Evolutionary conservation across 2,329 filamentous ascomycete species (phyloP), one percentile per base, ranked within the genome.

Genomic region (Lomentospora prolificans): DNA sequence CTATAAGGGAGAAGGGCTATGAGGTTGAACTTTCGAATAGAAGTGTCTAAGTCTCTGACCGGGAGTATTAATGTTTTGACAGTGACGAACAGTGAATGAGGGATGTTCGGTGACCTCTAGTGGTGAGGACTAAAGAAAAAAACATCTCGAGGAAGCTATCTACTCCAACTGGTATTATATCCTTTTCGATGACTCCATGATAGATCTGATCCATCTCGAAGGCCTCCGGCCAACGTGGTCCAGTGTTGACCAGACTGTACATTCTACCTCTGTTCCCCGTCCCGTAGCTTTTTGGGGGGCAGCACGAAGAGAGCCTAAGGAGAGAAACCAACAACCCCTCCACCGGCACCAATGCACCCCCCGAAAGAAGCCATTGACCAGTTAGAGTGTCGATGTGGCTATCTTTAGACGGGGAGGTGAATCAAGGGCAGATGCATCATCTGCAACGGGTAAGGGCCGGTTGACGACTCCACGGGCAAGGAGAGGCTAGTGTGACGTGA

Each of bases 191-290:
- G 12, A 19, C 22, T 50, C 25, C 12, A 22, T 44, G 28, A 27
- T 17, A 10, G 19, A 36, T 12, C n/a, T 22, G 53, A 48, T 55
- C 39, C 44, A 36, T 50, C 53, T 55, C 53, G 53, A 55, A 55
- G 53, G 53, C 53, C 53, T 55, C 53, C 53, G 19, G 53, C 44
- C 17, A 50, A 24, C 33, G 41, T 10, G 41, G 6, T 4, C 17
- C 10, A 24, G 30, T 33, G 9, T 10, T 41, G 19, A 36, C 30
- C 4, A 53, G 24, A n/a, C 51, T 14, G 50, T 48, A 22, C 44
- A 17, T 14, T 17, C 36, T 9, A 9, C 8, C n/a, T 25, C 22
- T 6, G 30, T 33, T 33, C 44, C 44, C 44, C 14, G 24, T 22
- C 6, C 3, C 22, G 44, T 25, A 48, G 44, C 44, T 25, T 17